These are phyloP conservation scores for Drechslera avenae DNA, from an alignment of 2,329 filamentous ascomycete genomes.

Conservation along the genomic window DNA sequence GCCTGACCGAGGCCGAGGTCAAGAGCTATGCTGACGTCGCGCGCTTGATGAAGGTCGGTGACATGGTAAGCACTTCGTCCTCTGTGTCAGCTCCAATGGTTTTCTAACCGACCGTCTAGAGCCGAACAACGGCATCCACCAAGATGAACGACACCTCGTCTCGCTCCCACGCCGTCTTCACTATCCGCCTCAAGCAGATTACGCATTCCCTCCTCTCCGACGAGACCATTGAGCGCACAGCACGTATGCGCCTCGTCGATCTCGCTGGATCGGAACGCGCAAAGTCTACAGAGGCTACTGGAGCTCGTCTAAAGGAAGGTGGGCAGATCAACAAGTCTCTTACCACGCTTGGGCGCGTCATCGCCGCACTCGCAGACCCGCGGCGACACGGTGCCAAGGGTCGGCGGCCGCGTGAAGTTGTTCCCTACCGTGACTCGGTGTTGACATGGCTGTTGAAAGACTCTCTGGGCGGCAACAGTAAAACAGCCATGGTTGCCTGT, in stretches of 20 bases:
- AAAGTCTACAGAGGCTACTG: conserved; percentile 93
- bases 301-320: conserved; percentile 86
- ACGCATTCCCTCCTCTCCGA: conserved; percentile 97
- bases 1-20: conserved; percentile 90
- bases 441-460: conserved; percentile 90
- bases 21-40: conserved; percentile 86
- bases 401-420: conserved; percentile 63
- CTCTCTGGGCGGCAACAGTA: conserved; percentile 92
- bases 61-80: conserved; percentile 55
- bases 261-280: conserved; percentile 93
- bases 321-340: conserved; percentile 99
- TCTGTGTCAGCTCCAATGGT: neutral
- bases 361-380: conserved; percentile 80
- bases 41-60: conserved; percentile 87
- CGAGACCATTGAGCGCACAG: conserved; percentile 92
- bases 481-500: conserved; percentile 99
- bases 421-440: conserved; percentile 91
- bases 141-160: conserved; percentile 99
- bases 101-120: conserved; percentile 48
- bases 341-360: conserved; percentile 92
- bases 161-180: conserved; percentile 96
- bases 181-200: conserved; percentile 96
- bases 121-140: conserved; percentile 86
- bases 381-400: conserved; percentile 56
- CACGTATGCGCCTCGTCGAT: conserved; percentile 92